A percentile compares a stretch with the other conserved stretches of the same genome.
These are phyloP conservation scores for Boechera stricta DNA, from an alignment of 345 rosid species.

Conservation along the genomic window DNA sequence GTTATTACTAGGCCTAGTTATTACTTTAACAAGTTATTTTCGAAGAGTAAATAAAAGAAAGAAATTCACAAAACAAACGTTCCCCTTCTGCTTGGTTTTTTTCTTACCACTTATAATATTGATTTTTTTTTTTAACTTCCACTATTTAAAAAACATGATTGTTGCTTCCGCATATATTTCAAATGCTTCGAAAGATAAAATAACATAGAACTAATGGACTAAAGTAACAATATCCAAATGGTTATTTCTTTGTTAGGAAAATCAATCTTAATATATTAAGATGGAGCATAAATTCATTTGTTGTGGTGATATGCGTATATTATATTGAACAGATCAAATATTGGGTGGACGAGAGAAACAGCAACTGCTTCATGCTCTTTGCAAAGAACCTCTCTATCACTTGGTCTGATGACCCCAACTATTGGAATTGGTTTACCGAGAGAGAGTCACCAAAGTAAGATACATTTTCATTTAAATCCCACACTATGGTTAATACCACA, in stretches of 20 bases:
- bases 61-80: too few species aligned
- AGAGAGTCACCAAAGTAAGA: constrained; percentile 53
- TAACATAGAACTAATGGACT: neutral
- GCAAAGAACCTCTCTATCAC: constrained; percentile 62
- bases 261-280: neutral
- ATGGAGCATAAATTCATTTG: neutral
- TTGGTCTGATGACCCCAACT: constrained; percentile 58
- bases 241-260: neutral
- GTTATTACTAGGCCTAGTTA: too few species aligned
- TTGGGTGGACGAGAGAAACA: constrained; percentile 59
- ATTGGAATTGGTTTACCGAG: constrained; percentile 61
- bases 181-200: neutral
- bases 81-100: too few species aligned
- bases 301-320: constrained; percentile 12
- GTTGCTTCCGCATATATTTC: neutral
- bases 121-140: too few species aligned
- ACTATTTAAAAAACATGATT: too few species aligned
- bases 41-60: too few species aligned
- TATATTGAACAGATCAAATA: constrained; percentile 49
- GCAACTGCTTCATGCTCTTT: constrained; percentile 66
- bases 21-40: too few species aligned
- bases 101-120: too few species aligned
- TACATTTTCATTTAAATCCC: neutral
- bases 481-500: neutral
- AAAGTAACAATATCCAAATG: neutral